Conservation (phyloP, 768 basidiomycete genomes). For the Cystoderma amianthinum region DNA sequence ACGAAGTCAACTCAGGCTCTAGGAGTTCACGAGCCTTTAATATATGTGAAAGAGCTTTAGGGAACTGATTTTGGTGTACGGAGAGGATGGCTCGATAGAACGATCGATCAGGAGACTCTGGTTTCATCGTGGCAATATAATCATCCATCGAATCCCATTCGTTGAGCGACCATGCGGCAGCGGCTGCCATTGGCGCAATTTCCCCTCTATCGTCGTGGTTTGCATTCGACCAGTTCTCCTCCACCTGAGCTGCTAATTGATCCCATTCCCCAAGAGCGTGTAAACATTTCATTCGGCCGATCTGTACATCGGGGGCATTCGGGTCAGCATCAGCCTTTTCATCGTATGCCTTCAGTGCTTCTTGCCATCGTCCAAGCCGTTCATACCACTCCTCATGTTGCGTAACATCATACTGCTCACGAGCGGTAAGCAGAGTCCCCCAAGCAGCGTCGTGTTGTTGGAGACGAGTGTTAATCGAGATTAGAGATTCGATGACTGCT, state of each 20-base stretch:
- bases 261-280: slow-evolving; percentile 99
- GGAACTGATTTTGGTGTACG: slow-evolving; percentile 95
- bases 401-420: slow-evolving; percentile 82
- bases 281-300: slow-evolving; percentile 92
- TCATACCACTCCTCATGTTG: slow-evolving; percentile 99
- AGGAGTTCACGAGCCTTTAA: slow-evolving; percentile 88
- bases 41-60: slow-evolving; percentile 84
- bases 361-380: slow-evolving; percentile 92
- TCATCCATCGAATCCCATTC: slow-evolving; percentile 99
- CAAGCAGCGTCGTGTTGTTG: slow-evolving; percentile 98
- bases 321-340: slow-evolving; percentile 73
- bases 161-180: slow-evolving; percentile 92
- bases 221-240: slow-evolving; percentile 82
- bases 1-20: slow-evolving; percentile 84
- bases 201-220: slow-evolving; percentile 78
- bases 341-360: slow-evolving; percentile 83
- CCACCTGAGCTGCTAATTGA: slow-evolving; percentile 75
- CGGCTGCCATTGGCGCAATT: slow-evolving; percentile 95
- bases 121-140: slow-evolving; percentile 90
- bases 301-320: slow-evolving; percentile 65
- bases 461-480: slow-evolving; percentile 92
- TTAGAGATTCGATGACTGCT: slow-evolving; percentile 87
- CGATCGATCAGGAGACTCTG: slow-evolving; percentile 87
- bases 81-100: slow-evolving; percentile 96
- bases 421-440: slow-evolving; percentile 89